These are phyloP conservation scores for Panicum hallii DNA, from an alignment of 202 grass and related monocot genomes.

Conservation along the genomic window DNA sequence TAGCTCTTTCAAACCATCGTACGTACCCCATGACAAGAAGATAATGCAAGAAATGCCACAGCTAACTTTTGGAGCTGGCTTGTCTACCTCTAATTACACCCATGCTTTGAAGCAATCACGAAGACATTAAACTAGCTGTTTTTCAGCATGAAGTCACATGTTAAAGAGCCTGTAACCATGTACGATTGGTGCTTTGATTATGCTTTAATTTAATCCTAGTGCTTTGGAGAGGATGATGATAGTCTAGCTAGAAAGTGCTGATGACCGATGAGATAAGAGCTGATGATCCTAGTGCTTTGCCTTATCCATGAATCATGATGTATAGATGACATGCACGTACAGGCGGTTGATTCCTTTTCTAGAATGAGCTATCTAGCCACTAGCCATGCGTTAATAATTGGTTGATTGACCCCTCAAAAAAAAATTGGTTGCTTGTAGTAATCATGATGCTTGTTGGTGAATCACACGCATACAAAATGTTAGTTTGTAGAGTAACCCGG, in stretches of 20 bases:
- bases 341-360: conserved; percentile 28
- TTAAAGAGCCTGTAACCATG: neutral
- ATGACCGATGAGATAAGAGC: neutral
- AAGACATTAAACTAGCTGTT: neutral
- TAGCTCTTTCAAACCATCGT: conserved; percentile 3
- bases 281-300: no score
- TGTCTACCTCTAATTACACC: conserved; percentile 43
- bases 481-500: neutral
- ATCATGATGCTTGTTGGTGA: neutral
- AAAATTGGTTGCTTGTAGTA: no score
- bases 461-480: neutral
- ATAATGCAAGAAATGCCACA: conserved; percentile 34
- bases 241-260: neutral
- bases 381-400: conserved; percentile 31
- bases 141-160: conserved; percentile 27
- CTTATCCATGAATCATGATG: conserved; percentile 3
- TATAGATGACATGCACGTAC: neutral
- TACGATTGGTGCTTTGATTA: neutral
- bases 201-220: neutral
- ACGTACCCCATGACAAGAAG: conserved; percentile 17
- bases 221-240: neutral
- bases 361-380: neutral
- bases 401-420: no score
- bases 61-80: neutral
- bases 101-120: conserved; percentile 37